phyloP scores from a whole-genome alignment of 257 asterid species.

The Parsonsia alboflavescens region DNA sequence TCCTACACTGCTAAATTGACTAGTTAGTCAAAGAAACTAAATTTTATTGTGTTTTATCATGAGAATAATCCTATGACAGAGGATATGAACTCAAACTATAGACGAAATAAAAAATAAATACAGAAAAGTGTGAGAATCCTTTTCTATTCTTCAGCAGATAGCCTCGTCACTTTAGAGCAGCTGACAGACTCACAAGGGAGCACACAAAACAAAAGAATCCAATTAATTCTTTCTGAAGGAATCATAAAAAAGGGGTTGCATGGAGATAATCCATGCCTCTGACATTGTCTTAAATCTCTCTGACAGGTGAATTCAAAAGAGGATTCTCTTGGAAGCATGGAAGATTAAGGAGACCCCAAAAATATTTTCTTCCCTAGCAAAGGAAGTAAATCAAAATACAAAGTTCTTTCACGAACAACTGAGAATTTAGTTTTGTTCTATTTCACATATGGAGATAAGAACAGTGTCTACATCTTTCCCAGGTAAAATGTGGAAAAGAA shows the following conservation, averaged over 20 bases:
- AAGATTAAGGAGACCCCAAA: background rate
- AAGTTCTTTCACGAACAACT: background rate
- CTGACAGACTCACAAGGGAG: background rate
- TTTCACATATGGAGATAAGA: background rate
- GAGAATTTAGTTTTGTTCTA: background rate
- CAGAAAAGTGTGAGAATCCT: background rate
- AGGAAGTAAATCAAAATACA: background rate
- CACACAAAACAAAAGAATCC: background rate
- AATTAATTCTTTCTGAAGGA: background rate
- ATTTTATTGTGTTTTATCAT: background rate
- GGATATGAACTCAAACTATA: background rate
- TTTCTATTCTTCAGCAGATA: background rate
- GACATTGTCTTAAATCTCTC: background rate
- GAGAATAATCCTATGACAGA: background rate
- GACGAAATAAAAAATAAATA: background rate
- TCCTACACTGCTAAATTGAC: background rate
- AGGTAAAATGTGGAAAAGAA: background rate
- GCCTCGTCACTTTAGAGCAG: background rate
- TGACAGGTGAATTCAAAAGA: background rate
- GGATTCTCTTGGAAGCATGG: background rate
- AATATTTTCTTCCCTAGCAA: constrained; percentile 1
- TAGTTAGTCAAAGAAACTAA: background rate
- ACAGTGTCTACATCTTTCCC: background rate
- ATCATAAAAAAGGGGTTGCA: background rate
- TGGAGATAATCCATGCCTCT: background rate